Evolutionary conservation across 805 yeast genomes (phyloP).

Genomic region (Kodamaea kakaduensis): DNA sequence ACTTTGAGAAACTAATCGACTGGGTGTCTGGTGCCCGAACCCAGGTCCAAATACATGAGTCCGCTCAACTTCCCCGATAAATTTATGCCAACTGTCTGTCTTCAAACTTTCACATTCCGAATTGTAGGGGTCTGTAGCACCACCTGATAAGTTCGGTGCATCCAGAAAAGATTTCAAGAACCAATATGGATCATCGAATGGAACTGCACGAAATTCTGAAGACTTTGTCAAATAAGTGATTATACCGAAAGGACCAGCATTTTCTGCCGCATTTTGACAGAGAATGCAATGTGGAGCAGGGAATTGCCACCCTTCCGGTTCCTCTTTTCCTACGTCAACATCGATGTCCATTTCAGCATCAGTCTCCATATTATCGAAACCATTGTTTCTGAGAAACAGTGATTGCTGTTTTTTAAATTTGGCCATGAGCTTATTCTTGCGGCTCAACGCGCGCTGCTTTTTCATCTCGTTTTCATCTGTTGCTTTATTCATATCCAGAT

Average conservation of each 20-base stretch:
- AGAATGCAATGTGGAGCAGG: conserved; percentile 76
- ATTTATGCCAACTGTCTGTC: conserved; percentile 34
- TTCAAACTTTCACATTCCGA: conserved; percentile 13
- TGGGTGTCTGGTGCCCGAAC: conserved; percentile 46
- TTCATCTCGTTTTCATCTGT: conserved; percentile 43
- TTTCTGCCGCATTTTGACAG: conserved; percentile 71
- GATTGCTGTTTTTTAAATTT: conserved; percentile 78
- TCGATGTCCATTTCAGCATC: conserved; percentile 20
- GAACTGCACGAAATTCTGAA: conserved; percentile 59
- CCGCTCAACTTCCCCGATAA: conserved; percentile 33
- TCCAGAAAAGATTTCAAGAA: conserved; percentile 59
- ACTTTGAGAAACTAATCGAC: conserved; percentile 55
- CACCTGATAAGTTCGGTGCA: conserved; percentile 34
- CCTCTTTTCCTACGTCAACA: conserved; percentile 36
- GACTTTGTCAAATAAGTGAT: conserved; percentile 57
- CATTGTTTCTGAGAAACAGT: conserved; percentile 59
- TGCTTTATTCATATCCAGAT: conserved; percentile 10
- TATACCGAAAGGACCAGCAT: conserved; percentile 71
- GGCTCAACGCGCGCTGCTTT: conserved; percentile 63
- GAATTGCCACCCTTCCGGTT: conserved; percentile 49
- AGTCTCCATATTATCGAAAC: conserved; percentile 24
- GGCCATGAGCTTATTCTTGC: conserved; percentile 68
- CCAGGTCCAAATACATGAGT: conserved; percentile 65
- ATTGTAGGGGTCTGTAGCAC: conserved; percentile 15
- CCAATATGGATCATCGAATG: conserved; percentile 64